These are phyloP conservation scores for Pilatotrama ljubarskyi DNA, from an alignment of 768 basidiomycete species.

Conservation along the genomic window DNA sequence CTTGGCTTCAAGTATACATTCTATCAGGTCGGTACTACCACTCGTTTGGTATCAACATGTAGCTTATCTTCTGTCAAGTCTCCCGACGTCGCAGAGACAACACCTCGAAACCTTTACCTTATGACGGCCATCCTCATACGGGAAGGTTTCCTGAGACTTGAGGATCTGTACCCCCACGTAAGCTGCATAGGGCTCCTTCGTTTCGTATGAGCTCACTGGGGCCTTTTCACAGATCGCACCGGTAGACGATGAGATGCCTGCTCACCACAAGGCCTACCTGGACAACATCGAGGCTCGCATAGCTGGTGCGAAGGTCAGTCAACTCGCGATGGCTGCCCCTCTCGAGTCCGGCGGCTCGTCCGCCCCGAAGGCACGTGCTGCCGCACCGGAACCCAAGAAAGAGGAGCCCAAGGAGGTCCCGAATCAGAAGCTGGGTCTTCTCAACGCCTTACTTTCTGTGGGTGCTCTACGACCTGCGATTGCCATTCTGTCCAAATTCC, in stretches of 20 bases:
- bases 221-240: slow-evolving; percentile 59
- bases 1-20: slow-evolving; percentile 96
- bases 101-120: slow-evolving; percentile 75
- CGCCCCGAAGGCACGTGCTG: slow-evolving; percentile 40
- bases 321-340: slow-evolving; percentile 84
- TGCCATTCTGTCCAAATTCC: slow-evolving; percentile 77
- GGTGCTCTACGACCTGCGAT: slow-evolving; percentile 81
- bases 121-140: slow-evolving; percentile 86
- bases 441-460: slow-evolving; percentile 79
- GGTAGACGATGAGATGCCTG: slow-evolving; percentile 73
- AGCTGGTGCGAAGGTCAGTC: slow-evolving; percentile 66
- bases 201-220: neutral
- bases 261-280: slow-evolving; percentile 63
- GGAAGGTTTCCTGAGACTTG: slow-evolving; percentile 82
- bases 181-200: slow-evolving; percentile 27
- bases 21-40: slow-evolving; percentile 64
- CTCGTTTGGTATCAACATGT: neutral
- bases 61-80: slow-evolving; percentile 37
- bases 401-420: slow-evolving; percentile 41
- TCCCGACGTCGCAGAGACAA: slow-evolving; percentile 56
- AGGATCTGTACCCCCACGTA: slow-evolving; percentile 94
- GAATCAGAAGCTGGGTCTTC: slow-evolving; percentile 81
- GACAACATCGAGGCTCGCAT: slow-evolving; percentile 64
- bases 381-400: slow-evolving; percentile 40
- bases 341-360: slow-evolving; percentile 54